phyloP scores from a whole-genome alignment of 345 rosid genomes.

The Linum usitatissimum region DNA sequence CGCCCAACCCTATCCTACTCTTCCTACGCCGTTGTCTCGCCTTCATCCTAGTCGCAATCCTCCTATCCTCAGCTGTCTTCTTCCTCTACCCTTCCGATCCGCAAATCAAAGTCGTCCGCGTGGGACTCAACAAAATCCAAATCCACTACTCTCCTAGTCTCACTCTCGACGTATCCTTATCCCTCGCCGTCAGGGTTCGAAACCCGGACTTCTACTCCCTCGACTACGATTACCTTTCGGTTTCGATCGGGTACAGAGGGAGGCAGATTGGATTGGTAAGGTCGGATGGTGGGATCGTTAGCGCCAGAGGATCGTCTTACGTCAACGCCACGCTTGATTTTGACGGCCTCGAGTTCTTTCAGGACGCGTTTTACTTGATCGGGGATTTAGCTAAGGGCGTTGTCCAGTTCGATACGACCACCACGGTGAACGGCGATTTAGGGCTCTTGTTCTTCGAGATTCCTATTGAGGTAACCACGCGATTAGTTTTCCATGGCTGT shows the following conservation, averaged over 20 bases:
- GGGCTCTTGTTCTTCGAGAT: conserved; percentile 46
- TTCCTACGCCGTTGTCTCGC: conserved; percentile 35
- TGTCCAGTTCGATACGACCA: conserved; percentile 51
- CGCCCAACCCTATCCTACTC: conserved; percentile 10
- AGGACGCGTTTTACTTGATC: conserved; percentile 66
- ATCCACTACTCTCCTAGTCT: conserved; percentile 34
- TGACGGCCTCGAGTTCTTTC: conserved; percentile 53
- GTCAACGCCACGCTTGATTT: conserved; percentile 67
- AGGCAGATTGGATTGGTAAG: conserved; percentile 56
- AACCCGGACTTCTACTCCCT: conserved; percentile 64
- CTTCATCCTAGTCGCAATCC: conserved; percentile 32
- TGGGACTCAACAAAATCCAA: conserved; percentile 45
- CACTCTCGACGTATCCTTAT: conserved; percentile 60
- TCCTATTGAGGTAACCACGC: conserved; percentile 47
- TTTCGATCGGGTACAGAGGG: conserved; percentile 70
- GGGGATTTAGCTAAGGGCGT: conserved; percentile 60
- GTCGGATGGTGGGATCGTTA: conserved; percentile 44
- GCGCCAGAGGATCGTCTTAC: conserved; percentile 55
- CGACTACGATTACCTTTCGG: conserved; percentile 43
- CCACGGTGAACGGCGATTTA: conserved; percentile 44
- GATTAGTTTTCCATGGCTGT: not conserved
- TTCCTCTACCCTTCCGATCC: conserved; percentile 72
- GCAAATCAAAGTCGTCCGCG: conserved; percentile 34
- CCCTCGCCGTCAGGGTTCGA: conserved; percentile 42
- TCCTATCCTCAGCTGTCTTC: conserved; percentile 41